Conservation (phyloP, 148 eudicot species). For the Chenopodium suecicum region DNA sequence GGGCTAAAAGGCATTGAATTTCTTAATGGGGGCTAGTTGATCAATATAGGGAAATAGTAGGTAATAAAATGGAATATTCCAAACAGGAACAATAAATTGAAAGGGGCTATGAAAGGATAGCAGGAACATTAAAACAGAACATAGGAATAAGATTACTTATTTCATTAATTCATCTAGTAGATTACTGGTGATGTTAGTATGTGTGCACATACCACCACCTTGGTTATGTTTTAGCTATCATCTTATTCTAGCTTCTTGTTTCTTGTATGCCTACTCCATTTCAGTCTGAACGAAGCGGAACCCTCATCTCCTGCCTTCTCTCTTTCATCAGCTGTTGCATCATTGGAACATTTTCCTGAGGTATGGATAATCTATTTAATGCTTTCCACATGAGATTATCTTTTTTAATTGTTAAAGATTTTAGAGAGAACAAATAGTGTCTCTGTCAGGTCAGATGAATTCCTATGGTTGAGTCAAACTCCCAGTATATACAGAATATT, state of each 20-base stretch:
- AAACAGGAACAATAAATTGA: too few relatives aligned
- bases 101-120: too few relatives aligned
- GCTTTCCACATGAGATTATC: conserved; percentile 16
- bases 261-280: not conserved
- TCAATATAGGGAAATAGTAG: too few relatives aligned
- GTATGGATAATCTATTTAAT: conserved; percentile 35
- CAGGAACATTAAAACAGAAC: too few relatives aligned
- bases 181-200: too few relatives aligned
- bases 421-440: not conserved
- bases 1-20: too few relatives aligned
- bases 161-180: too few relatives aligned
- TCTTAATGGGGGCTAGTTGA: too few relatives aligned
- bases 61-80: too few relatives aligned
- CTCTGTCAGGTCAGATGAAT: too few relatives aligned
- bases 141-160: too few relatives aligned
- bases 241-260: conserved; percentile 7
- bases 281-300: conserved; percentile 34
- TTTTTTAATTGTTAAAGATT: not conserved
- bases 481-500: not conserved
- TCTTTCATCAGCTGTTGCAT: conserved; percentile 69
- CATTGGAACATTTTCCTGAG: conserved; percentile 63
- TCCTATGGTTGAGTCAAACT: not conserved
- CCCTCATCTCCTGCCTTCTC: conserved; percentile 23
- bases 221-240: not conserved
- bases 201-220: not conserved